phyloP scores from a whole-genome alignment of 192 early-diverging fungal species.

The Chytriomyces sp. region DNA sequence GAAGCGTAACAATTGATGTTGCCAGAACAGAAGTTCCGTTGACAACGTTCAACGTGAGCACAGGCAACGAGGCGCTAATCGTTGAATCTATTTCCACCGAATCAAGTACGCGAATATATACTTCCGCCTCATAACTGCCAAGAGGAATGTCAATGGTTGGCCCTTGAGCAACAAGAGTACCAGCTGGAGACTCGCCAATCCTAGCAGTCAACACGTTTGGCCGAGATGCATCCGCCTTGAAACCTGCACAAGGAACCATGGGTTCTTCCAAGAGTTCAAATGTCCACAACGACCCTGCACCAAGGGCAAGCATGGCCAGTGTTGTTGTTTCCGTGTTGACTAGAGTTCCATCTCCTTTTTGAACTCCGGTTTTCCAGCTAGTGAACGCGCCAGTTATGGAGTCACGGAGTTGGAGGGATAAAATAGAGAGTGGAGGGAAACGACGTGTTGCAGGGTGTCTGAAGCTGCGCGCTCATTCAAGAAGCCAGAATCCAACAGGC shows the following conservation, averaged over 20 bases:
- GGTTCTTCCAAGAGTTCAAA: constrained; percentile 10
- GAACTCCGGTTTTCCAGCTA: constrained; percentile 17
- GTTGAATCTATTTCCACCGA: background rate
- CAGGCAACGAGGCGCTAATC: background rate
- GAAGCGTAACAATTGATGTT: background rate
- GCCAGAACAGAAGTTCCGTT: background rate
- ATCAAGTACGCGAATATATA: background rate
- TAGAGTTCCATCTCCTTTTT: background rate
- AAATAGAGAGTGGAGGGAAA: background rate
- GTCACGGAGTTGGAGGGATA: background rate
- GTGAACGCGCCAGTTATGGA: background rate
- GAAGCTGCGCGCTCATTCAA: background rate
- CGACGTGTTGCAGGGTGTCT: background rate
- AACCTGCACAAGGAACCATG: constrained; percentile 1
- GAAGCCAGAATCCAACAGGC: constrained; percentile 10
- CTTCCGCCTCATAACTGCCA: background rate
- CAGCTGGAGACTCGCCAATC: background rate
- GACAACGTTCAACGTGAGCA: background rate
- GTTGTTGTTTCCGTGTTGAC: constrained; percentile 17
- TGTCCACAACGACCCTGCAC: constrained; percentile 13
- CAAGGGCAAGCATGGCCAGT: constrained; percentile 11
- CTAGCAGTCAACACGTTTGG: background rate
- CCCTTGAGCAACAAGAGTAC: constrained; percentile 1
- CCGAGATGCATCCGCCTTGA: background rate
- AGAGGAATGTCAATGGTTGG: background rate